Percentiles rank a stretch among this genome's conserved stretches.
These are phyloP conservation scores for Coemansia sp. DNA, from an alignment of 192 early-diverging fungal genomes.

Conservation along the genomic window DNA sequence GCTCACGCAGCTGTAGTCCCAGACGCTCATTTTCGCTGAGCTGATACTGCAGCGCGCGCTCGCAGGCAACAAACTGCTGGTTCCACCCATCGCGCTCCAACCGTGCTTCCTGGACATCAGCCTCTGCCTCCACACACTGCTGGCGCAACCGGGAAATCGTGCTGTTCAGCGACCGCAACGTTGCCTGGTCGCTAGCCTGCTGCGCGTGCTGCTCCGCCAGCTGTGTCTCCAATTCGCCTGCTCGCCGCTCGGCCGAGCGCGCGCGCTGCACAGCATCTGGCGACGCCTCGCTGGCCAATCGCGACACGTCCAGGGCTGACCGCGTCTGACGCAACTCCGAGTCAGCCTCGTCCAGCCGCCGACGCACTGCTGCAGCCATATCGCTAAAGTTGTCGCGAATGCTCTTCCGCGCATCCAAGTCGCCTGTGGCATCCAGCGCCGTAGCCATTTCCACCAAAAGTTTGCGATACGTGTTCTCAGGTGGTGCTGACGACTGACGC, in stretches of 20 bases:
- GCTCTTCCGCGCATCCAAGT: conserved; percentile 37
- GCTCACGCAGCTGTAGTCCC: conserved; percentile 8
- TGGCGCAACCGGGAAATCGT: conserved; percentile 27
- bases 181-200: conserved; percentile 26
- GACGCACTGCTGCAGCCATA: conserved; percentile 33
- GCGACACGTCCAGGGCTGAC: conserved; percentile 16
- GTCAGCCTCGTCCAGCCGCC: conserved; percentile 24
- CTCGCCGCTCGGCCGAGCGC: conserved; percentile 10
- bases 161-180: conserved; percentile 19
- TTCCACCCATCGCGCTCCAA: conserved; percentile 47
- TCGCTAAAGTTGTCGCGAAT: conserved; percentile 43
- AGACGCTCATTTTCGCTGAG: conserved; percentile 23
- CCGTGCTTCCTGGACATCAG: conserved; percentile 21
- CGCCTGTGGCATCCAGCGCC: conserved; percentile 21
- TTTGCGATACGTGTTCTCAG: conserved; percentile 34
- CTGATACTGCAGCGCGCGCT: conserved; percentile 21
- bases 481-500: background rate
- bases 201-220: conserved; percentile 23
- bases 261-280: conserved; percentile 18
- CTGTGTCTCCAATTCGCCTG: conserved; percentile 21
- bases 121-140: conserved; percentile 18
- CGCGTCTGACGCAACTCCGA: conserved; percentile 11
- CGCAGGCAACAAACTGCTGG: conserved; percentile 19
- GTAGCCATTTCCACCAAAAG: conserved; percentile 39
- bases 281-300: conserved; percentile 8